Evolutionary conservation across 169 alveolate genomes (phyloP).

Genomic region (Toxoplasma gondii): DNA sequence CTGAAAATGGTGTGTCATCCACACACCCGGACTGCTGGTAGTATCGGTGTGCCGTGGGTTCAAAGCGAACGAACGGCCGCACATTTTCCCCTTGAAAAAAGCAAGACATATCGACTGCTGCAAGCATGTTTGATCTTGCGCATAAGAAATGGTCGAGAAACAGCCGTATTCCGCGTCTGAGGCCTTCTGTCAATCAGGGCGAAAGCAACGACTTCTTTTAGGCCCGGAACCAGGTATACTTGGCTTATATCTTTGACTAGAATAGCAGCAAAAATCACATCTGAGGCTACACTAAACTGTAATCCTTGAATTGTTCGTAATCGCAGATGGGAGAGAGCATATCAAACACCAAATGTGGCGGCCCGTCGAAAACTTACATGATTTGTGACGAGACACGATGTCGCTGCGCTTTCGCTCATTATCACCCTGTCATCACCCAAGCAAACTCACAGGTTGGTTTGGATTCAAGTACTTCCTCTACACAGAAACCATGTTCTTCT

Average conservation of each 20-base stretch:
- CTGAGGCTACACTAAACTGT: too few relatives aligned
- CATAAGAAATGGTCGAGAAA: background rate
- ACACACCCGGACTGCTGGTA: background rate
- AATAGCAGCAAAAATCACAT: too few relatives aligned
- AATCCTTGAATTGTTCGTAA: too few relatives aligned
- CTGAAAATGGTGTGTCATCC: conserved; percentile 31
- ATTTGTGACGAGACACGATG: conserved; percentile 22
- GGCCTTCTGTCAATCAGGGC: too few relatives aligned
- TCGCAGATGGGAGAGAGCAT: too few relatives aligned
- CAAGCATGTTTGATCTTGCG: background rate
- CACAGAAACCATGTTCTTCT: background rate
- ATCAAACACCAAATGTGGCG: too few relatives aligned
- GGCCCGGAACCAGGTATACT: too few relatives aligned
- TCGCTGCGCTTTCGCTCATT: background rate
- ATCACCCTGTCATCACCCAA: background rate
- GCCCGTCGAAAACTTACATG: background rate
- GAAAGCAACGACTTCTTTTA: too few relatives aligned
- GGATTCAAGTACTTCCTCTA: too few relatives aligned
- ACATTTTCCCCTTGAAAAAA: conserved; percentile 7
- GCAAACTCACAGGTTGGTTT: background rate
- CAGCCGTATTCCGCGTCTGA: background rate
- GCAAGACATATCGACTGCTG: background rate
- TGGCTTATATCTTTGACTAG: too few relatives aligned
- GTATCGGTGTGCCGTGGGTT: background rate
- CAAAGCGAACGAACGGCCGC: conserved; percentile 25